Evolutionary conservation across 257 asterid species (phyloP).

Genomic region (Mentha longifolia): DNA sequence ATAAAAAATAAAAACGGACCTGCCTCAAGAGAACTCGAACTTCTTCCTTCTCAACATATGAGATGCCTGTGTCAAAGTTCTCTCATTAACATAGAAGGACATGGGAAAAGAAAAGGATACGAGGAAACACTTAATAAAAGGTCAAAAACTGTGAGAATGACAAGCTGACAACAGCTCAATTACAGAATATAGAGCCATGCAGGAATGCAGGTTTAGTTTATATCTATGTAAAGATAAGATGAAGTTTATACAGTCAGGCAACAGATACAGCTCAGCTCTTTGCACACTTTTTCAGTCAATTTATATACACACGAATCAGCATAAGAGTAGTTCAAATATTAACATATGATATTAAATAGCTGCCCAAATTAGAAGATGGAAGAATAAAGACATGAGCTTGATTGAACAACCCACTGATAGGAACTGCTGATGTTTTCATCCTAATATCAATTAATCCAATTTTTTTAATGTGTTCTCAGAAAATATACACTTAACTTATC

Average conservation of each 20-base stretch:
- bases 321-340: neutral
- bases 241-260: conserved; percentile 1
- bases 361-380: neutral
- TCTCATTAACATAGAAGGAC: conserved; percentile 40
- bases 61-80: conserved; percentile 60
- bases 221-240: neutral
- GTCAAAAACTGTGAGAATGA: conserved; percentile 2
- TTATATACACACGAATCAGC: conserved; percentile 19
- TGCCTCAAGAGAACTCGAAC: conserved; percentile 86
- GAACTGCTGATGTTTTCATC: conserved; percentile 21
- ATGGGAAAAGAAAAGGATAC: conserved; percentile 1
- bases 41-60: conserved; percentile 92
- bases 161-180: neutral
- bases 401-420: conserved; percentile 12
- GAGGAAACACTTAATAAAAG: neutral
- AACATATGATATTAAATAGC: conserved; percentile 19
- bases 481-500: conserved; percentile 13
- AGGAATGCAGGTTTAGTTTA: neutral
- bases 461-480: neutral
- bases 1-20: conserved; percentile 56
- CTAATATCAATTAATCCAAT: conserved; percentile 5
- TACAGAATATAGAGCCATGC: neutral
- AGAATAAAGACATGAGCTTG: neutral
- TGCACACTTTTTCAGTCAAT: neutral
- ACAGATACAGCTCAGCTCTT: conserved; percentile 7